Evolutionary conservation across 148 eudicot genomes (phyloP), one percentile per base, ranked within the genome.

Genomic region (Amaranthus hypochondriacus): DNA sequence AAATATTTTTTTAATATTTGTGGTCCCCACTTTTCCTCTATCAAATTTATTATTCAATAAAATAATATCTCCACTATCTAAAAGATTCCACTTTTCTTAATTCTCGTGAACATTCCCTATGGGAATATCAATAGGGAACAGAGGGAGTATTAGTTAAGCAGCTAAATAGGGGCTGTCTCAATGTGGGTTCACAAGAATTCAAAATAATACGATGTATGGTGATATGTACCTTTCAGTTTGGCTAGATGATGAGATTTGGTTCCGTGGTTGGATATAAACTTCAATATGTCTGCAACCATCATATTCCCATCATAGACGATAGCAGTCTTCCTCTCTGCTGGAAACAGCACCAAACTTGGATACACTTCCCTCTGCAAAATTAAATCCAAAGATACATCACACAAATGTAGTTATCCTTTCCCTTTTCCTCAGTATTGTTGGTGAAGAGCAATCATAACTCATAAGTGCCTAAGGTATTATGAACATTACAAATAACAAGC

Each of bases 301-400:
- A 87, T 69, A 63, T 91, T 88, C 74, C 98, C 97, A 61, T 85
- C 83, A 74, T 89, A 94, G 68, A 83, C 60, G 48, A 94, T 71
- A 66, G 87, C 83, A 48, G 73, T 80, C 85, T 94, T 89, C 75
- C 75, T 81, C 65, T 84, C 86, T 4, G 91, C 95, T 56, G 97
- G 97, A 80, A 84, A 91, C 75, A 94, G 81, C 76, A 94, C 76
- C 78, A 94, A 73, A 53, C 84, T 77, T 10, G 98, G 98, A 84
- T 88, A 91, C 57, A 86, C 74, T 77, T 94, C 97, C 69, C 84
- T 84, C 98, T 94, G 98, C 86, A 78, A 75, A 78, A 66, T 70
- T 56, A 59, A 69, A 84, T 50, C 77, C n/a, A 61, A 57, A 75
- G 62, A 63, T 7, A 75, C 12, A 52, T 52, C 5, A 61, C 18